phyloP scores from a whole-genome alignment of 1,139 yeast genomes.

The Meyerozyma elateridarum region DNA sequence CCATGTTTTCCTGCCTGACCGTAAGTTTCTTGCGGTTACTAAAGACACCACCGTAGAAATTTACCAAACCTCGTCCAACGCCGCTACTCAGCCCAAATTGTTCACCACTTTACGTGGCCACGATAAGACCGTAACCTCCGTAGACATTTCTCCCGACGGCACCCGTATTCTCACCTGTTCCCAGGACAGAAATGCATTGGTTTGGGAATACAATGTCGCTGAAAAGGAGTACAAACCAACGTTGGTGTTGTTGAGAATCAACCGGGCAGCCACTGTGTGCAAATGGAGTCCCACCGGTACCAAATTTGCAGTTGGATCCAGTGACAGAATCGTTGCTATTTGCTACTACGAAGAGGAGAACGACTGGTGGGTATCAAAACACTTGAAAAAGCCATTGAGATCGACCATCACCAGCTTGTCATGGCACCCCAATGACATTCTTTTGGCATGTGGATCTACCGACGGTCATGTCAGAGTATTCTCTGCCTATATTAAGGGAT shows the following conservation, averaged over 20 bases:
- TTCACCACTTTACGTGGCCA: constrained; percentile 73
- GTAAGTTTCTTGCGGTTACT: constrained; percentile 71
- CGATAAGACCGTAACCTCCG: constrained; percentile 92
- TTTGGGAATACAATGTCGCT: constrained; percentile 67
- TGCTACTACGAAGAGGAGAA: constrained; percentile 95
- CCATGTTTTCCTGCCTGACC: constrained; percentile 78
- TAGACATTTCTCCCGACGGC: constrained; percentile 86
- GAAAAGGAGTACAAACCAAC: constrained; percentile 73
- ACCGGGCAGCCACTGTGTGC: constrained; percentile 90
- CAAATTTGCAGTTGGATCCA: constrained; percentile 96
- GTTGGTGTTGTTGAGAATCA: constrained; percentile 84
- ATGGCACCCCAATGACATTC: constrained; percentile 94
- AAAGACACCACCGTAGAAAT: constrained; percentile 73
- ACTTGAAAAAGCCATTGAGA: constrained; percentile 86
- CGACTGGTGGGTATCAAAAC: constrained; percentile 99
- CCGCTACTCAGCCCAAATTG: constrained; percentile 39
- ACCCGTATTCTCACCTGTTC: constrained; percentile 88
- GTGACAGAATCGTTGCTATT: constrained; percentile 90
- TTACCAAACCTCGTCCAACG: constrained; percentile 45
- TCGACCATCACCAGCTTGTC: constrained; percentile 80
- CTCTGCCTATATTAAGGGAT: constrained; percentile 86
- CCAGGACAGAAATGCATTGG: constrained; percentile 96
- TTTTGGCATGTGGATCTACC: constrained; percentile 87
- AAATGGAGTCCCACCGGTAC: constrained; percentile 91
- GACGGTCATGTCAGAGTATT: constrained; percentile 95